Percentiles rank a stretch among this genome's conserved stretches.
Conservation (phyloP, 306 rosid genomes). For the Leucaena leucocephala region DNA sequence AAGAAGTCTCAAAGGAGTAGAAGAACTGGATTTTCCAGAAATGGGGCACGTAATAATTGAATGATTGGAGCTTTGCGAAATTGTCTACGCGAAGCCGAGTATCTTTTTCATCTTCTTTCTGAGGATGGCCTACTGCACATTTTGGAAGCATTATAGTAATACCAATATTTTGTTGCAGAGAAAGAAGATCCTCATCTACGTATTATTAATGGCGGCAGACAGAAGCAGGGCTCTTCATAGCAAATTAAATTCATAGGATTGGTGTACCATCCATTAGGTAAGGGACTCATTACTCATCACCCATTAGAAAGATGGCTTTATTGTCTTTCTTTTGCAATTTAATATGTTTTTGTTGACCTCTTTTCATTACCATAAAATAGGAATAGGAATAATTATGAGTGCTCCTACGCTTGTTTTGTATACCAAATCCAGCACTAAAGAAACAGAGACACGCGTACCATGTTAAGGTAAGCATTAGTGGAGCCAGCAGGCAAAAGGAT, state of each 20-base stretch:
- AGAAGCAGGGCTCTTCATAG: slow-evolving; percentile 15
- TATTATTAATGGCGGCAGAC: not conserved
- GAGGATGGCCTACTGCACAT: not conserved
- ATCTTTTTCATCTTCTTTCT: slow-evolving; percentile 23
- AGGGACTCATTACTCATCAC: not conserved
- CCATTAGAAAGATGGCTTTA: slow-evolving; percentile 17
- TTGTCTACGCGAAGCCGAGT: slow-evolving; percentile 28
- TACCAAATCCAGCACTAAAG: slow-evolving; percentile 40
- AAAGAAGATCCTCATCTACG: slow-evolving; percentile 4
- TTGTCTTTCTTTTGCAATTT: slow-evolving; percentile 9
- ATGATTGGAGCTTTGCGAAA: slow-evolving; percentile 28
- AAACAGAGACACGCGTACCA: slow-evolving; percentile 15
- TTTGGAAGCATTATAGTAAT: not conserved
- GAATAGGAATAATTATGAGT: slow-evolving; percentile 18
- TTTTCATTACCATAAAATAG: slow-evolving; percentile 15
- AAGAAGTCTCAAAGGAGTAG: slow-evolving; percentile 1
- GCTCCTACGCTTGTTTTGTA: slow-evolving; percentile 31
- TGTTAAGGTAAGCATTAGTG: slow-evolving; percentile 32
- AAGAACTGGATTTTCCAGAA: slow-evolving; percentile 19
- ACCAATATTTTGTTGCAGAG: slow-evolving; percentile 11
- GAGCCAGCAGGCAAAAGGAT: slow-evolving; percentile 27
- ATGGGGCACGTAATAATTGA: slow-evolving; percentile 34
- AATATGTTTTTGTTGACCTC: slow-evolving; percentile 16
- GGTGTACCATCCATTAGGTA: slow-evolving; percentile 52
- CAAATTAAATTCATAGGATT: slow-evolving; percentile 20